Evolutionary conservation across 2,329 filamentous ascomycete species (phyloP).

Genomic region (Cyphellophora europaea): DNA sequence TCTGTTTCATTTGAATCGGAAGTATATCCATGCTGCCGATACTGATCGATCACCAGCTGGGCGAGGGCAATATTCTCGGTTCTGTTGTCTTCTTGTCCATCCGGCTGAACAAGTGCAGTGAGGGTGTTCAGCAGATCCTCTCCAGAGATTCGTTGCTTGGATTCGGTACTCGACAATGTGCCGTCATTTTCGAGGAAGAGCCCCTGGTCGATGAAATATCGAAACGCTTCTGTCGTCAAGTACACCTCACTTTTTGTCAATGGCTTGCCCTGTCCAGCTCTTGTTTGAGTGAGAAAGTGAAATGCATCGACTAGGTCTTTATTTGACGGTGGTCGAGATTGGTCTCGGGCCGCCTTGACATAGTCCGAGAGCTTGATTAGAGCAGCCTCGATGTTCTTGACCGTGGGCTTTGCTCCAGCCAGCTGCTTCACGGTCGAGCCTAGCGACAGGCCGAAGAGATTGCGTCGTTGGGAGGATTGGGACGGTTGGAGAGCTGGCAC

Average conservation of each 20-base stretch:
- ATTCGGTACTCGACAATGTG: no score
- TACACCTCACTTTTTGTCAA: no score
- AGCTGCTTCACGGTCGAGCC: slow-evolving; percentile 4
- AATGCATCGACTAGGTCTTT: slow-evolving; percentile 59
- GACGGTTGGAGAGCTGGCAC: not conserved
- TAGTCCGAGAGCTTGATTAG: slow-evolving; percentile 50
- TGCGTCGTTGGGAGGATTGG: slow-evolving; percentile 8
- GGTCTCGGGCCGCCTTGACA: slow-evolving; percentile 51
- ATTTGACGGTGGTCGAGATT: slow-evolving; percentile 54
- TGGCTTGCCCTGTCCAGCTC: no score
- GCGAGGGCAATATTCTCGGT: slow-evolving; percentile 15
- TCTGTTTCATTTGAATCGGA: no score
- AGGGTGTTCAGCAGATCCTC: slow-evolving; percentile 32
- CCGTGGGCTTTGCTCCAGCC: slow-evolving; percentile 11
- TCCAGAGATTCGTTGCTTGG: no score
- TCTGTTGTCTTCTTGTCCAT: slow-evolving; percentile 14
- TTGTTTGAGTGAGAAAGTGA: slow-evolving; percentile 51
- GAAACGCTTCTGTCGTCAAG: no score
- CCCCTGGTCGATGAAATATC: no score
- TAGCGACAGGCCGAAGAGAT: slow-evolving; percentile 13
- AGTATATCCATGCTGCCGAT: slow-evolving; percentile 10
- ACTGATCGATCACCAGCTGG: slow-evolving; percentile 9
- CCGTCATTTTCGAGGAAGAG: no score
- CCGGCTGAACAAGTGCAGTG: slow-evolving; percentile 24
- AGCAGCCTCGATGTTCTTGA: slow-evolving; percentile 15